These are phyloP conservation scores for Kodamaea lidongshanica DNA, from an alignment of 805 yeast species.

Conservation along the genomic window DNA sequence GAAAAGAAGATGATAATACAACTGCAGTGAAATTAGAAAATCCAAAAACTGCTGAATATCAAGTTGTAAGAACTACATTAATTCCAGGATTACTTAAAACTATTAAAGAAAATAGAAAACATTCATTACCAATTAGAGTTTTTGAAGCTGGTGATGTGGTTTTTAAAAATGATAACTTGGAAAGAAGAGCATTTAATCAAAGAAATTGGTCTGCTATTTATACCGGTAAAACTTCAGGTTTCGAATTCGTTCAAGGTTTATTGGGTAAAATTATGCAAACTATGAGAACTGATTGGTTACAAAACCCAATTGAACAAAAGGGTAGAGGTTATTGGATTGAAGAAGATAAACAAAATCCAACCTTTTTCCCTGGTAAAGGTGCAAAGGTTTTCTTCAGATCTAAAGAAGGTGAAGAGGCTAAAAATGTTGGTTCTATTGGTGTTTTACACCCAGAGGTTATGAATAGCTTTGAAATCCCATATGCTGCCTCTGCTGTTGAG, in stretches of 20 bases:
- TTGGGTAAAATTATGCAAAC: constrained; percentile 95
- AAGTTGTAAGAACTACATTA: constrained; percentile 93
- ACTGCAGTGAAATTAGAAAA: constrained; percentile 85
- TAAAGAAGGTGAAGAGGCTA: constrained; percentile 49
- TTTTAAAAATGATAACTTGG: constrained; percentile 69
- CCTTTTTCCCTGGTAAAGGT: constrained; percentile 96
- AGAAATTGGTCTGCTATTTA: constrained; percentile 92
- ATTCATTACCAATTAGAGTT: constrained; percentile 88
- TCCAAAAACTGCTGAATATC: constrained; percentile 95
- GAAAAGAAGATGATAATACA: constrained; percentile 65
- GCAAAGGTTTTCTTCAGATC: constrained; percentile 77
- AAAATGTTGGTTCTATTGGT: constrained; percentile 78
- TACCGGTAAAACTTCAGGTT: constrained; percentile 93
- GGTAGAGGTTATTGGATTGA: constrained; percentile 83
- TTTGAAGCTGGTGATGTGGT: constrained; percentile 96
- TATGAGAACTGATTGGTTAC: constrained; percentile 81
- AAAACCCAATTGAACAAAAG: constrained; percentile 43
- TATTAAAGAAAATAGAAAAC: constrained; percentile 91
- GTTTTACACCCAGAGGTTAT: constrained; percentile 94
- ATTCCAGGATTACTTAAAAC: constrained; percentile 95
- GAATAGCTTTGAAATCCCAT: constrained; percentile 80
- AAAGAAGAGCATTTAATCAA: constrained; percentile 86
- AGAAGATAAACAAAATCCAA: constrained; percentile 57
- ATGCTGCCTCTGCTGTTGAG: constrained; percentile 89
- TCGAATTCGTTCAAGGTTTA: constrained; percentile 90